phyloP scores from a whole-genome alignment of 192 early-diverging fungal genomes.

The Glomus cerebriforme region DNA sequence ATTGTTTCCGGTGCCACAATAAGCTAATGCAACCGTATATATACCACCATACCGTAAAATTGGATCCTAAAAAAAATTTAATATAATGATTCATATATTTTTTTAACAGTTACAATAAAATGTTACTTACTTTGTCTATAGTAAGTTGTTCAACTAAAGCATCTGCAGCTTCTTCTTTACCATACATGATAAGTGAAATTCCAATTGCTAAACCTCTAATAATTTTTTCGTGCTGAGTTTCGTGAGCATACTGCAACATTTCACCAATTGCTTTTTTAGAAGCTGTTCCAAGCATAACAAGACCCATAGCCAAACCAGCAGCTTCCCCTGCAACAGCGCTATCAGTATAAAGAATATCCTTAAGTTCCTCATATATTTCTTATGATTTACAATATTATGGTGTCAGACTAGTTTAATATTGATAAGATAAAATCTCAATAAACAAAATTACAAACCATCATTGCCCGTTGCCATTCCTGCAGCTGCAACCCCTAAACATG shows the following conservation, averaged over 20 bases:
- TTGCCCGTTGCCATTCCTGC: conserved; percentile 96
- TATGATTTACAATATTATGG: not conserved
- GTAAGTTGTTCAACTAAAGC: conserved; percentile 80
- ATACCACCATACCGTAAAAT: conserved; percentile 96
- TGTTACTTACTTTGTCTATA: conserved; percentile 73
- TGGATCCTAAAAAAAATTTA: conserved; percentile 62
- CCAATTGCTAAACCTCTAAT: conserved; percentile 95
- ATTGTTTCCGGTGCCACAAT: conserved; percentile 97
- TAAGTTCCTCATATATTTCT: conserved; percentile 87
- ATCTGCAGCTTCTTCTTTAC: conserved; percentile 94
- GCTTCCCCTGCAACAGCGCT: conserved; percentile 97
- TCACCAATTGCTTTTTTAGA: conserved; percentile 81
- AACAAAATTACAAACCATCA: conserved; percentile 55
- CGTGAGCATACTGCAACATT: conserved; percentile 97
- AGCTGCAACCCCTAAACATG: conserved; percentile 90
- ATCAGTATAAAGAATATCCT: conserved; percentile 87
- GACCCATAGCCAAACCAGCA: conserved; percentile 93
- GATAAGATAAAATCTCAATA: too few species aligned
- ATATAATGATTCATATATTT: not conserved
- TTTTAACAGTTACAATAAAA: not conserved
- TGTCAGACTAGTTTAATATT: not conserved
- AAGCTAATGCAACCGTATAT: conserved; percentile 97
- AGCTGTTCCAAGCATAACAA: conserved; percentile 95
- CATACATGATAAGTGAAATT: conserved; percentile 96
- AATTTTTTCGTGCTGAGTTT: conserved; percentile 99